Base-by-base conservation (phyloP, 768 basidiomycete genomes). In the Suillus subluteus region DNA sequence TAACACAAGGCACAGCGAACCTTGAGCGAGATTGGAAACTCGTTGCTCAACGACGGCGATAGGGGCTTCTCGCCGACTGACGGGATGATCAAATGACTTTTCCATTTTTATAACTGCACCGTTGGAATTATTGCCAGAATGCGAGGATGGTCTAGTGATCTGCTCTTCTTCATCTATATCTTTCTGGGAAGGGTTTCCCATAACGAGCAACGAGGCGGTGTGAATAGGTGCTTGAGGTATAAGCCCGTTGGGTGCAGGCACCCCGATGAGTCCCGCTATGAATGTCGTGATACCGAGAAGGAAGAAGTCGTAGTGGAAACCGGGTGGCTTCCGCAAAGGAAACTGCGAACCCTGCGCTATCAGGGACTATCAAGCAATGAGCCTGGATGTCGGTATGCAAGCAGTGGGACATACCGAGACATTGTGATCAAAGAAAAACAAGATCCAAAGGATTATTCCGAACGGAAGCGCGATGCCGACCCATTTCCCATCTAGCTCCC, bases 371-470 rank as follows among this genome's bases (percentile, higher is more conserved):
- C 38, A 52, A 44, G 2, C 11, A 6, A 41, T 58, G 13, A 40
- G 38, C 64, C 12, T 11, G 16, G 64, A 35, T n/a, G 23, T 35
- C 16, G 16, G 26, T 21, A 41, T 18, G 26, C 59, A 21, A 30
- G 26, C 13, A 21, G 26, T 3, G 40, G 26, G 26, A 79, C 91
- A 71, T 75, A 94, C 93, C 58, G 94, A 96, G 63, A 96, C 93
- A 71, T 96, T 96, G 70, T 96, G 93, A 69, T 98, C 95, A 70
- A 98, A 98, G 82, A 96, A 96, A 80, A 98, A 97, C 54, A 98
- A 79, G 30, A 97, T 86, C 88, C 93, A 98, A 6, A 99, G 81
- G 26, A 95, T 82, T 50, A 96, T 77, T 3, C 96, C 96, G 72
- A 98, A 98, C 0, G 95, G 96, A 52, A 96, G 81, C 0, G 95